Evolutionary conservation across 192 early-diverging fungal genomes (phyloP).

Genomic region (Backusella circina): DNA sequence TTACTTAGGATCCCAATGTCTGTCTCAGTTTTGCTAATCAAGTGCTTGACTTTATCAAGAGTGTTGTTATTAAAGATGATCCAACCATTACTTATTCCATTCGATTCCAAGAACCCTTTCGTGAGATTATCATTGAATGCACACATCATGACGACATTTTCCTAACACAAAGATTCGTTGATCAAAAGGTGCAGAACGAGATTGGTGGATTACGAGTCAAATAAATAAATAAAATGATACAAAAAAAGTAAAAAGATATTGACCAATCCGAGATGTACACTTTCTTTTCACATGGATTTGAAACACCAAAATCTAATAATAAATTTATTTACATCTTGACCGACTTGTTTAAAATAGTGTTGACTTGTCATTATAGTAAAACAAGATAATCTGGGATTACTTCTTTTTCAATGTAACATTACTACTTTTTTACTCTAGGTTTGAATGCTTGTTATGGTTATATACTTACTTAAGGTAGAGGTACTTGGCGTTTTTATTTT

Average conservation of each 20-base stretch:
- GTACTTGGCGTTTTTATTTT: background rate
- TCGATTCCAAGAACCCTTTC: conserved; percentile 37
- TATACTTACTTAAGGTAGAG: too few species aligned
- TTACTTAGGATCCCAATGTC: conserved; percentile 62
- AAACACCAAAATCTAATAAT: background rate
- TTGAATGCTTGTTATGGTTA: too few species aligned
- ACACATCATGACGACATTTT: conserved; percentile 27
- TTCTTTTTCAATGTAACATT: background rate
- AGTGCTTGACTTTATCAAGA: conserved; percentile 51
- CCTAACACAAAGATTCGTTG: conserved; percentile 43
- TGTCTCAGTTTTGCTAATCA: conserved; percentile 81
- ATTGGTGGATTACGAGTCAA: conserved; percentile 23
- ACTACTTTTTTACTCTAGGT: background rate
- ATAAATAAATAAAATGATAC: background rate
- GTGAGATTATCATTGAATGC: conserved; percentile 35
- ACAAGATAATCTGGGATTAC: background rate
- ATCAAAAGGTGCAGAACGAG: conserved; percentile 12
- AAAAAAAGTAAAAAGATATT: background rate
- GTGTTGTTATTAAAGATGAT: conserved; percentile 39
- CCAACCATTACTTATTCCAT: conserved; percentile 42
- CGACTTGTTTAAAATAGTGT: conserved; percentile 1
- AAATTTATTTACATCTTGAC: background rate
- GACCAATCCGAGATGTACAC: background rate
- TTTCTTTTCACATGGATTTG: background rate
- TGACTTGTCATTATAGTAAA: background rate